Evolutionary conservation across 1,139 yeast genomes (phyloP), one percentile per base, ranked within the genome.

Genomic region (Wickerhamomyces sp.): DNA sequence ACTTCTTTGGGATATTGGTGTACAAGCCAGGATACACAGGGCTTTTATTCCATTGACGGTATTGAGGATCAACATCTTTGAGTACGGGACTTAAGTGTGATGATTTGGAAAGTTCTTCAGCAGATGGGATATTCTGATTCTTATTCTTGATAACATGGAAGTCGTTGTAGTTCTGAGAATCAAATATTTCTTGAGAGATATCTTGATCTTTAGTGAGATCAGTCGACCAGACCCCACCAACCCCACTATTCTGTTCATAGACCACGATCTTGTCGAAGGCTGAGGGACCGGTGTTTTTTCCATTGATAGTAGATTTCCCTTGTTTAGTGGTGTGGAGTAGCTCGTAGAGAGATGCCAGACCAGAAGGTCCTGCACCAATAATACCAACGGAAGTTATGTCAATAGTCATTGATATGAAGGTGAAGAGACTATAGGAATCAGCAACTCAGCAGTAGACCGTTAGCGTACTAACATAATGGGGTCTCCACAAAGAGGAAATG

Each of bases 1-100:
- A 65, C 28, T 64, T 47, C 14, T 67, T 49, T 2, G 78, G 75
- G 19, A 72, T 65, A 45, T 74, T 74, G 25, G 79, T 73, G 53
- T 66, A 74, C 22, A 74, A 55, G 35, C 65, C 58, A n/a, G 66
- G 65, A 41, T 61, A 71, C 13, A 70, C 61, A 4, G 73, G 74
- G 44, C 67, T 60, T 35, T 55, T 52, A 22, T 49, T 58, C 76
- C 74, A 70, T 43, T 59, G 63, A 17, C 60, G 48, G 16, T 60
- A 59, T 8, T 46, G 37, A 1, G 43, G 47, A n/a, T 43, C 42
- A 3, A 35, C 37, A 1, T 29, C 29, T 5, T 33, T 34, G 1
- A 40, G 31, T 2, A 44, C 33, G 6, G 54, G 49, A 0, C 46
- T 47, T 1, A 42, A 44, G 10, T 42, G 28, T 3, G 49, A 42